Evolutionary conservation across 78 protist species (phyloP).

Genomic region (Diacronema lutheri): DNA sequence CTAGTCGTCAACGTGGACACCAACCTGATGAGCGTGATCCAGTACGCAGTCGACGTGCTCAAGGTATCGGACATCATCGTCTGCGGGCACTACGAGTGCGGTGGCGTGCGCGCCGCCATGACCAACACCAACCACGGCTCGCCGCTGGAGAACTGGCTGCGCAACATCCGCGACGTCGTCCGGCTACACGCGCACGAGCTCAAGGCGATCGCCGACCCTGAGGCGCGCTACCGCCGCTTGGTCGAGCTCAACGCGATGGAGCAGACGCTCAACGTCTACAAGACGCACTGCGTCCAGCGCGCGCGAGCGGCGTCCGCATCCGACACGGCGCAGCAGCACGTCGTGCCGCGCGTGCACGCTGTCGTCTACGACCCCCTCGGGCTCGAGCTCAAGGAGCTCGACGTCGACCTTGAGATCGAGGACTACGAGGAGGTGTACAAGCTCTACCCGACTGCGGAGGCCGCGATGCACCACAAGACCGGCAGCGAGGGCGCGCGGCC

Average conservation of each 20-base stretch:
- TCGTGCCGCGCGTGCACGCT: background rate
- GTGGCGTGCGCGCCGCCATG: conserved; percentile 67
- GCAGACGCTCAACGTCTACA: conserved; percentile 69
- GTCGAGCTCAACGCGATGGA: conserved; percentile 78
- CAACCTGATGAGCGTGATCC: conserved; percentile 69
- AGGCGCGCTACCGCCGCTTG: conserved; percentile 38
- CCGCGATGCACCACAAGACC: background rate
- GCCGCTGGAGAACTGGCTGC: conserved; percentile 82
- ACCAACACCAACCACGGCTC: conserved; percentile 38
- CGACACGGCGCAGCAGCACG: background rate
- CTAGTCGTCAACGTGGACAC: conserved; percentile 72
- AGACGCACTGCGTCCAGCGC: conserved; percentile 63
- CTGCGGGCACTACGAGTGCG: conserved; percentile 90
- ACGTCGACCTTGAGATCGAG: background rate
- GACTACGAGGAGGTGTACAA: background rate
- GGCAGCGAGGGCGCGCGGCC: too few species aligned
- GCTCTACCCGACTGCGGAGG: background rate
- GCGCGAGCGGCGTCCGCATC: conserved; percentile 21
- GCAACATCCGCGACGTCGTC: conserved; percentile 68
- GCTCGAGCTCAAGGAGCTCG: conserved; percentile 21
- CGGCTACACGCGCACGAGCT: conserved; percentile 30
- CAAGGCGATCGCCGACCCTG: conserved; percentile 20
- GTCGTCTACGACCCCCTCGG: too few species aligned
- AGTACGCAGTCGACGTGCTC: conserved; percentile 81
- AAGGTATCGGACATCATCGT: conserved; percentile 80